These are phyloP conservation scores for Suillus cothurnatus DNA, from an alignment of 768 basidiomycete species.

Conservation along the genomic window DNA sequence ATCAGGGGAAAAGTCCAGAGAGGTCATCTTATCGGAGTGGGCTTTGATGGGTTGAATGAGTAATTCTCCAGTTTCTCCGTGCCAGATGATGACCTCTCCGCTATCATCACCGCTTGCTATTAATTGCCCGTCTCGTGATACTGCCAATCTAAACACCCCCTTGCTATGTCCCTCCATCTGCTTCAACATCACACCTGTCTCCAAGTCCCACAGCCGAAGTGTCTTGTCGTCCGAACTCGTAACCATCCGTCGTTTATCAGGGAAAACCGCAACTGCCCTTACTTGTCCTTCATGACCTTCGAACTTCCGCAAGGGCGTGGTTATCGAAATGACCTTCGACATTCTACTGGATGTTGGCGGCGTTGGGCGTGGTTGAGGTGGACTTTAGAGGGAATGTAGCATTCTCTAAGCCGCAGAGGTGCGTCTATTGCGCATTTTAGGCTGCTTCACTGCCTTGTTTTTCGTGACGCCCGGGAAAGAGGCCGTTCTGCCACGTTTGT, in stretches of 20 bases:
- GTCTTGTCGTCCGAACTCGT: not conserved
- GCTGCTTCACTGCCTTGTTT: too few relatives aligned
- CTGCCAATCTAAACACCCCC: not conserved
- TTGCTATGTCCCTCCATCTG: not conserved
- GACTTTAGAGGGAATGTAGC: too few relatives aligned
- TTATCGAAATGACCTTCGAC: too few relatives aligned
- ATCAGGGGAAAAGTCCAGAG: not conserved
- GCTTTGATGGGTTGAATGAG: not conserved
- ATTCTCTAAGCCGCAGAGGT: too few relatives aligned
- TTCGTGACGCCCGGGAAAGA: too few relatives aligned
- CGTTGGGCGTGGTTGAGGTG: too few relatives aligned
- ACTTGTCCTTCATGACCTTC: too few relatives aligned
- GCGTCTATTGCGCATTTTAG: too few relatives aligned
- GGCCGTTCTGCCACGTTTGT: too few relatives aligned
- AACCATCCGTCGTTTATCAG: not conserved
- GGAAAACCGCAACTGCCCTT: not conserved
- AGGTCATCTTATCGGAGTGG: not conserved
- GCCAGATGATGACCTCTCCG: not conserved
- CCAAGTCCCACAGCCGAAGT: not conserved
- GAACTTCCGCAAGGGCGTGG: too few relatives aligned
- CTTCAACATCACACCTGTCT: not conserved
- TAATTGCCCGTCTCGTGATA: not conserved
- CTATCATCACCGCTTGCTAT: not conserved
- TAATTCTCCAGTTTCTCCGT: not conserved
- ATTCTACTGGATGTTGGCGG: too few relatives aligned